Evolutionary conservation across 2,329 filamentous ascomycete species (phyloP).

Genomic region (Ophiostoma australiae): DNA sequence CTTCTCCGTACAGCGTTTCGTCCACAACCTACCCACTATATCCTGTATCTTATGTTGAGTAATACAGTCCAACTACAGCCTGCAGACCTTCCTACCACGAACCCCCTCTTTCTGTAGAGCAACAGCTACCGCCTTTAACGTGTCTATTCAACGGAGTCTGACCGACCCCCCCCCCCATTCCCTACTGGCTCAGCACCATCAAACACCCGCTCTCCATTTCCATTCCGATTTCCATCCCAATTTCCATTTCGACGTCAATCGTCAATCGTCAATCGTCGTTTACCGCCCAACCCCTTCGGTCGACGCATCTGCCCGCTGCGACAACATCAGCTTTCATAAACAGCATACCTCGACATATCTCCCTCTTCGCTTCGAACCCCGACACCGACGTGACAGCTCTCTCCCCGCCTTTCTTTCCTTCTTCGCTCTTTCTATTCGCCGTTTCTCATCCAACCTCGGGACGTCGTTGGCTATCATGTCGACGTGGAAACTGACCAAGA

Average conservation of each 20-base stretch:
- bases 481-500: constrained; percentile 75
- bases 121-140: background rate
- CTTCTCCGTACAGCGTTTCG: constrained; percentile 10
- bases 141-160: background rate
- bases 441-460: background rate
- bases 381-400: background rate
- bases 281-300: background rate
- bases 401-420: background rate
- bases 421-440: constrained; percentile 2
- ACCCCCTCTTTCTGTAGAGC: background rate
- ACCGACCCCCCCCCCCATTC: background rate
- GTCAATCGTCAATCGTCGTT: background rate
- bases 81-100: background rate
- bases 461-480: constrained; percentile 25
- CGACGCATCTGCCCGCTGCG: background rate
- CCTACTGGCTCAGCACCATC: constrained; percentile 11
- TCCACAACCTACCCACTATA: background rate
- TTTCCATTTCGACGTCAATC: constrained; percentile 14
- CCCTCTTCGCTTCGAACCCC: background rate
- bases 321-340: background rate
- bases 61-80: background rate
- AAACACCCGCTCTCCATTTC: constrained; percentile 9
- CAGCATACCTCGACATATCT: background rate
- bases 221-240: constrained; percentile 4
- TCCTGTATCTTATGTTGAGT: background rate